A percentile compares a stretch with the other conserved stretches of the same genome.
Evolutionary conservation across 345 rosid species (phyloP).

Genomic region (Euphorbia pulcherrima): DNA sequence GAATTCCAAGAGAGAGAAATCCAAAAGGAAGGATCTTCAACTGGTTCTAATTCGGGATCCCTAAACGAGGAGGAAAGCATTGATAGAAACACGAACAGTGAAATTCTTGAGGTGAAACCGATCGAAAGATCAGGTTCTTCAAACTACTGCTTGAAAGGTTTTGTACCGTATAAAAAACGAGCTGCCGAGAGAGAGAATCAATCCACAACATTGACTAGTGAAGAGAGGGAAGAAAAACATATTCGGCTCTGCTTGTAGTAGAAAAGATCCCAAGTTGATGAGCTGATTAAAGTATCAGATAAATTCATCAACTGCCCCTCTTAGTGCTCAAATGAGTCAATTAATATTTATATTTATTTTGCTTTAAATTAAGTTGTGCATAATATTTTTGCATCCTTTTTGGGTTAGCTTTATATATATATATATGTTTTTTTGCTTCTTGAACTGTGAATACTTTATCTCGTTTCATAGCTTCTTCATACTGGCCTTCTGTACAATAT

Average conservation of each 20-base stretch:
- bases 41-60: constrained; percentile 52
- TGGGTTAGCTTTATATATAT: background rate
- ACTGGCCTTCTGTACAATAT: constrained; percentile 5
- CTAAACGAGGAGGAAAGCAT: constrained; percentile 37
- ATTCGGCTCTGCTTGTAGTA: constrained; percentile 34
- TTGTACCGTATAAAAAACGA: constrained; percentile 58
- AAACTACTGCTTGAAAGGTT: constrained; percentile 39
- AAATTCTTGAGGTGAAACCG: constrained; percentile 31
- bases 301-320: background rate
- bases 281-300: background rate
- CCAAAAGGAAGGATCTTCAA: constrained; percentile 49
- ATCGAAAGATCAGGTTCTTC: constrained; percentile 37
- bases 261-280: too few species aligned
- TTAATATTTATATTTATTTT: background rate
- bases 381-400: background rate
- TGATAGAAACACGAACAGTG: constrained; percentile 34
- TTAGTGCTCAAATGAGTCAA: constrained; percentile 3
- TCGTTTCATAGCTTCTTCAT: background rate
- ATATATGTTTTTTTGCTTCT: constrained; percentile 18
- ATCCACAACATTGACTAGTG: constrained; percentile 6
- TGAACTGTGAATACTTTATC: constrained; percentile 9
- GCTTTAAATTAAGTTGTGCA: background rate
- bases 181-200: too few species aligned
- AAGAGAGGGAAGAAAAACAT: constrained; percentile 34
- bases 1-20: constrained; percentile 29